Evolutionary conservation across 805 yeast species (phyloP), one percentile per base, ranked within the genome.

Genomic region (Candida maris): DNA sequence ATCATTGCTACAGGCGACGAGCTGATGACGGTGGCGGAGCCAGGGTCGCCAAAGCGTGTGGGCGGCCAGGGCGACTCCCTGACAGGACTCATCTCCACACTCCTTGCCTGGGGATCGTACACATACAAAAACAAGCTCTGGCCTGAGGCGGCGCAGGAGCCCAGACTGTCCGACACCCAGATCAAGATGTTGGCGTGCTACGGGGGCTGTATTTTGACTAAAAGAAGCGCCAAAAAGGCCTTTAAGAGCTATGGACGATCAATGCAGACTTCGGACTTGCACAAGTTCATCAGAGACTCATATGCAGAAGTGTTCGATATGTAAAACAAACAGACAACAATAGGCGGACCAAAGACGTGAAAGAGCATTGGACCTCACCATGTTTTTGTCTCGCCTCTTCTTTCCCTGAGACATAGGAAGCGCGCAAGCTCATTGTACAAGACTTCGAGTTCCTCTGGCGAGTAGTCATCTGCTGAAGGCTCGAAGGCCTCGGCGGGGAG

Each of bases 61-160:
- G 96, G 97, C 9, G 98, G 98, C 0, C 97, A 93, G 62, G 98
- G 98, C 18, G 98, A 93, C 51, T 84, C 96, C 0, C 59, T 93
- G 26, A 76, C 91, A 1, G 98, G 98, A 0, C 67, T 85, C 17
- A 62, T 88, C n/a, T 88, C 89, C 1, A 81, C 95, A 0, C 67
- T 91, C 51, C 52, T 85, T 22, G 85, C 86, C 4, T 91, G 95
- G 95, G 77, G 84, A 5, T 54, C 71, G 17, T 81, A 82, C 9
- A 61, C 68, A n/a, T 82, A 85, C 54, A 71, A 75, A 41, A 52
- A 69, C 21, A 58, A 66, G 3, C 51, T 81, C 2, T 85, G 95
- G 89, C 70, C 70, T 1, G 71, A 64, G 15, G 54, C 62, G 2
- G 52, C 63, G 16, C 51, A 57, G 7, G 51, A 56, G 5, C 52